Evolutionary conservation across 805 yeast species (phyloP).

Genomic region (Ascoidea rubescens): DNA sequence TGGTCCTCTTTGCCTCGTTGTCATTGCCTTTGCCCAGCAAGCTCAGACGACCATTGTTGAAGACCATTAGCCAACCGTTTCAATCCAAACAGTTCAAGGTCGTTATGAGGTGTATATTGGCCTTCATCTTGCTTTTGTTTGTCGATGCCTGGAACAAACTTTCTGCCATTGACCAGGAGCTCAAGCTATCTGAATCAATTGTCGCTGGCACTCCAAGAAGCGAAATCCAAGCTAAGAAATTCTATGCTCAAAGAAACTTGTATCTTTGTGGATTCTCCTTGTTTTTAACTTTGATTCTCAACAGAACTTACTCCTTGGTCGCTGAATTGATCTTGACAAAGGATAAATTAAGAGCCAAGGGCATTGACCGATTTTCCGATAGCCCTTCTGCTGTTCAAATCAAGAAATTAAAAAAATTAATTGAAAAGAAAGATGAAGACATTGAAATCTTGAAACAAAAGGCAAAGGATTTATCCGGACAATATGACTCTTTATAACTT

Average conservation of each 20-base stretch:
- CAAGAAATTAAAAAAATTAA: constrained; percentile 31
- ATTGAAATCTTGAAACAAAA: constrained; percentile 59
- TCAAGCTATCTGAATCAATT: constrained; percentile 23
- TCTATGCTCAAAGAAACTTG: constrained; percentile 93
- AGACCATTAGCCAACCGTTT: constrained; percentile 53
- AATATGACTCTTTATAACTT: constrained; percentile 33
- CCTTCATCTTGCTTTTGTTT: constrained; percentile 73
- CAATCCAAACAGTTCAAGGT: constrained; percentile 58
- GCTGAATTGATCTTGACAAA: constrained; percentile 48
- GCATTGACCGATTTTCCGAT: constrained; percentile 12
- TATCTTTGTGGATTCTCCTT: constrained; percentile 91
- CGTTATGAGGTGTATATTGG: constrained; percentile 67
- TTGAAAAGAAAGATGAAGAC: constrained; percentile 49
- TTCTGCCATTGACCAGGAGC: constrained; percentile 50
- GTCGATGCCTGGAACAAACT: constrained; percentile 83
- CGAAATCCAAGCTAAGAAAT: constrained; percentile 81
- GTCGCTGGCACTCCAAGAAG: constrained; percentile 43
- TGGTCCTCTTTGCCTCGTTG: constrained; percentile 63
- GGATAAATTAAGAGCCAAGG: constrained; percentile 13
- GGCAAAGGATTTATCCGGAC: constrained; percentile 48
- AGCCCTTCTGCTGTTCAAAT: constrained; percentile 25
- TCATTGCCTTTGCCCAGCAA: constrained; percentile 78
- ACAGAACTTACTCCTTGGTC: constrained; percentile 72
- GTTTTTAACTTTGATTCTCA: constrained; percentile 73
- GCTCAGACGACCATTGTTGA: constrained; percentile 53